Base-by-base conservation (phyloP, 305 asterid genomes). In the Fraxinus ornus region DNA sequence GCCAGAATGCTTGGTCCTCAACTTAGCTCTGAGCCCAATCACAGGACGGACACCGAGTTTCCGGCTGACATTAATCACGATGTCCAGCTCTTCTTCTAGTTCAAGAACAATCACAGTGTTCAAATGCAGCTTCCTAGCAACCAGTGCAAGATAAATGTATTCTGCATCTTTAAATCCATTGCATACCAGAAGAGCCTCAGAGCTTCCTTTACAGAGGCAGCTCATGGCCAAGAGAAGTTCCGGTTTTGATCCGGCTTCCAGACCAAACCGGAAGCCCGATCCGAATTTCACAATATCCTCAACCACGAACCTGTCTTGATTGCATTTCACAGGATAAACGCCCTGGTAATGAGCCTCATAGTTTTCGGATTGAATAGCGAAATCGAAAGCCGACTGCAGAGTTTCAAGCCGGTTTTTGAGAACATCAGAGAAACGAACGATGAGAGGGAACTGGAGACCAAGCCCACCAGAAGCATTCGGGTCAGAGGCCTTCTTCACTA, bases 181-280 rank as follows among this genome's bases (percentile, higher is more conserved):
- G 89, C 99, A 94, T 21, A 96, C 88, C 71, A 96, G 72, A 28
- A 96, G 89, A 22, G 93, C 94, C 33, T 96, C 98, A 0, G 95
- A 84, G 78, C 97, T 90, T 3, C 99, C 99, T 21, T 91, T 89
- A 80, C 97, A 92, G 55, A 96, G 92, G 79, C 92, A 87, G 89
- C 91, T 94, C 99, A 96, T 96, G 5, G 98, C 98, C 2, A 96
- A 30, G 9, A 96, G 97, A 62, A 96, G 99, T 89, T 96, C 99
- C 0, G 99, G 99, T 77, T 96, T 96, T 17, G 99, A 96, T 6
- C 99, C 99, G 24, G 99, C 98, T 74, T 96, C 99, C 26, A 96
- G 89, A 68, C 99, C 99, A 83, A 96, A 96, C 17, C 98, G 87
- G 77, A 90, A 94, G 32, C 85, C 76, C 39, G 97, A 85, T 22